These are phyloP conservation scores for Botrytis cinerea DNA, from an alignment of 2,329 filamentous ascomycete species.

Conservation along the genomic window DNA sequence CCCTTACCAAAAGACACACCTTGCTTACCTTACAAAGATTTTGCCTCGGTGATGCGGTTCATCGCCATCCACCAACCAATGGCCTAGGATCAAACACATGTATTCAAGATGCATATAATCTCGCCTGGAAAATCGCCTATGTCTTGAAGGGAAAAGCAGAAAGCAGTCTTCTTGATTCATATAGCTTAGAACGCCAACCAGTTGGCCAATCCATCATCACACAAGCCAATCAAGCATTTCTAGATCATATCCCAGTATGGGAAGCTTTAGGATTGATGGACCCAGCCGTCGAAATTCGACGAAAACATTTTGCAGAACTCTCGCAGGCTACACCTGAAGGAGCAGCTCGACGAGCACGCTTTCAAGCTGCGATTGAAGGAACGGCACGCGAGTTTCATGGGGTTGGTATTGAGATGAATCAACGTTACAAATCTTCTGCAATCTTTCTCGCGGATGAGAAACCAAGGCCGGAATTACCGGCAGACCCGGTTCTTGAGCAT, in stretches of 20 bases:
- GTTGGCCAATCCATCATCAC: constrained; percentile 45
- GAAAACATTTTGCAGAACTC: constrained; percentile 25
- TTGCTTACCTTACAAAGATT: constrained; percentile 39
- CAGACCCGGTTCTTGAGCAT: constrained; percentile 30
- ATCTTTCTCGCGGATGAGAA: constrained; percentile 32
- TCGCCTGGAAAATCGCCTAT: constrained; percentile 57
- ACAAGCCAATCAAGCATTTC: constrained; percentile 56
- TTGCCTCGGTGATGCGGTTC: constrained; percentile 57
- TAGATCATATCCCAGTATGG: constrained; percentile 51
- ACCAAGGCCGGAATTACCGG: constrained; percentile 27
- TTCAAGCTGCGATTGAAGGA: constrained; percentile 10
- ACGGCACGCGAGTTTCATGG: constrained; percentile 31
- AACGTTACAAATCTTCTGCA: constrained; percentile 30
- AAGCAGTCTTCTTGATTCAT: constrained; percentile 47
- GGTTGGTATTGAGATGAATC: constrained; percentile 36
- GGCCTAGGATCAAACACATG: constrained; percentile 61
- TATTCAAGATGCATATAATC: constrained; percentile 57
- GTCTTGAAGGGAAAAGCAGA: constrained; percentile 47
- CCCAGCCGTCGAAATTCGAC: constrained; percentile 29
- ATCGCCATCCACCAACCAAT: constrained; percentile 59
- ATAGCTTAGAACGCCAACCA: constrained; percentile 51
- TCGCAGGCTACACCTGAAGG: constrained; percentile 23
- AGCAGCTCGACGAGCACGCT: constrained; percentile 27
- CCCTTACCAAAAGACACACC: too few species aligned
- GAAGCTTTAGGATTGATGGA: constrained; percentile 48